Percentiles rank a stretch among this genome's conserved stretches.
Evolutionary conservation across 2,329 filamentous ascomycete genomes (phyloP).

Genomic region (Colletotrichum graminicola): DNA sequence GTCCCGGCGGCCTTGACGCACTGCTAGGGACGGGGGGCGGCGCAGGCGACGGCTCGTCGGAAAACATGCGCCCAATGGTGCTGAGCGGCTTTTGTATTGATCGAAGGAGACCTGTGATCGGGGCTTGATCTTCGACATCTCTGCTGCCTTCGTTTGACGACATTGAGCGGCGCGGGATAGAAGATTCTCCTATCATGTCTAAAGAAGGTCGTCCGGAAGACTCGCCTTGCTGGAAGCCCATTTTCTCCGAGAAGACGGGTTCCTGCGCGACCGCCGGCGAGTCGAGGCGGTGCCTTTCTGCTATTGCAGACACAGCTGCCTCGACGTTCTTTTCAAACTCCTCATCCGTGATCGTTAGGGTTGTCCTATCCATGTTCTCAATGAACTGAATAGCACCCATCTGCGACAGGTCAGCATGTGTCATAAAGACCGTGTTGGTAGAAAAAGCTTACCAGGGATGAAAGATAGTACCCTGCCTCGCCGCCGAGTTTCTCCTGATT

Average conservation of each 20-base stretch:
- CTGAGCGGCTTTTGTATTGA: conserved; percentile 92
- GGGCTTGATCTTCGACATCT: conserved; percentile 78
- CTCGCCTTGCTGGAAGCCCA: conserved; percentile 56
- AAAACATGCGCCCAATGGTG: conserved; percentile 95
- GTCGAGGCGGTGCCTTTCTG: conserved; percentile 80
- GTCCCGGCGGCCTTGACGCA: conserved; percentile 54
- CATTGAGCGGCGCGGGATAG: conserved; percentile 64
- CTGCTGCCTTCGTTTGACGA: conserved; percentile 62
- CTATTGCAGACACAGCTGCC: conserved; percentile 93
- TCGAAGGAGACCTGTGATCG: conserved; percentile 86
- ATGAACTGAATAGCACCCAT: conserved; percentile 97
- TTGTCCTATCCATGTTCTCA: conserved; percentile 94
- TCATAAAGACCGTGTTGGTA: background rate
- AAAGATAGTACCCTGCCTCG: conserved; percentile 98
- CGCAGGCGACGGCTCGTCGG: conserved; percentile 67
- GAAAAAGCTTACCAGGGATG: conserved; percentile 76
- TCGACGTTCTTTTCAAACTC: conserved; percentile 98
- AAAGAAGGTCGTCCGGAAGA: conserved; percentile 54
- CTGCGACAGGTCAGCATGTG: conserved; percentile 46
- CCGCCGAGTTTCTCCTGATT: conserved; percentile 97
- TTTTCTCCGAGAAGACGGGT: conserved; percentile 60
- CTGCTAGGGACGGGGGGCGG: conserved; percentile 47
- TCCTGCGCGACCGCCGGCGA: conserved; percentile 59
- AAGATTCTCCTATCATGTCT: conserved; percentile 47
- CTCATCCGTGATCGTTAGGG: conserved; percentile 90